These are phyloP conservation scores for Aspergillus mulundensis DNA, from an alignment of 495 filamentous ascomycete genomes.

Conservation along the genomic window DNA sequence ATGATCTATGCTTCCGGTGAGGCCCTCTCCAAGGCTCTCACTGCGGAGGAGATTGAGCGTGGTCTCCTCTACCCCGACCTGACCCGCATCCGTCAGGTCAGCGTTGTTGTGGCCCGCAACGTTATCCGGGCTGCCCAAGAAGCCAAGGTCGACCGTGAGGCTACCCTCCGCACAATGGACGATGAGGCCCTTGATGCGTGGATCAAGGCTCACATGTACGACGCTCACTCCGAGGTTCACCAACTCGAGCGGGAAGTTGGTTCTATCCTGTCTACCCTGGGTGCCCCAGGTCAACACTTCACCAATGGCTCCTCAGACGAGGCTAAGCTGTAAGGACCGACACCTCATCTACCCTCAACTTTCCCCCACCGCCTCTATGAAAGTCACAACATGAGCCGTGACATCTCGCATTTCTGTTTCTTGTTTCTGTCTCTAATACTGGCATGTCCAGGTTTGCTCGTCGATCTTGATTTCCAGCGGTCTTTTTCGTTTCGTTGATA, in stretches of 20 bases:
- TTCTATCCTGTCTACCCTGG: conserved; percentile 42
- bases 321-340: conserved; percentile 39
- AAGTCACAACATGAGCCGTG: background rate
- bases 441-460: conserved; percentile 19
- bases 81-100: conserved; percentile 85
- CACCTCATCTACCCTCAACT: conserved; percentile 7
- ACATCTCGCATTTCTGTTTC: conserved; percentile 5
- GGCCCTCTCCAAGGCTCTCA: conserved; percentile 74
- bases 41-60: conserved; percentile 70
- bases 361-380: conserved; percentile 2
- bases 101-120: conserved; percentile 78
- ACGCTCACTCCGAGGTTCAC: conserved; percentile 64
- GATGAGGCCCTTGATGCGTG: conserved; percentile 73
- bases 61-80: conserved; percentile 93
- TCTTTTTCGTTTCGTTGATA: conserved; percentile 13
- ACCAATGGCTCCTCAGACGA: conserved; percentile 33
- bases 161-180: conserved; percentile 60
- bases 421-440: conserved; percentile 13
- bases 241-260: conserved; percentile 52
- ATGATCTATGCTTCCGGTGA: conserved; percentile 92
- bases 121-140: conserved; percentile 90
- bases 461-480: conserved; percentile 31
- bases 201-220: conserved; percentile 79
- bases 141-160: conserved; percentile 78
- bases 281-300: conserved; percentile 19